Base-by-base conservation (phyloP, 2,329 filamentous ascomycete species). In the Alternaria longipes region DNA sequence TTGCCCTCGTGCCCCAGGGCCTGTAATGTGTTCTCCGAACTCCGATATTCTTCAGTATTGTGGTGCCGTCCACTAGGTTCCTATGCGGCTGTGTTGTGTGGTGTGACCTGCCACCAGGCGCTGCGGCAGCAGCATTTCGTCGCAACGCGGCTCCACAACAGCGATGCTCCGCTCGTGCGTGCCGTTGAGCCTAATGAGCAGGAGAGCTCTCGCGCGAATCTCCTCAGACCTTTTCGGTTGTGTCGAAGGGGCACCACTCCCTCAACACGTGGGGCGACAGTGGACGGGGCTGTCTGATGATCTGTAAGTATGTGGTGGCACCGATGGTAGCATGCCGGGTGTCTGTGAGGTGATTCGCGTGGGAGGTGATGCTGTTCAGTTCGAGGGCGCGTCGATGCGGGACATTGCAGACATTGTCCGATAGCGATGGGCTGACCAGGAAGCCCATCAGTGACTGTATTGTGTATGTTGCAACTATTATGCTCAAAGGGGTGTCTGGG, bases 371-470 rank as follows among this genome's bases (percentile, higher is more conserved):
- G n/a, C 38, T 40, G n/a, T 40, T 20, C n/a, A 40, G 38, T 4
- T 2, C 38, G 38, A 9, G 38, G 30, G 30, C 47, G n/a, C 20
- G 34, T 51, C 20, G 20, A 54, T 50, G 44, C 32, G 38, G 58
- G 54, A 64, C 57, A 50, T 56, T 50, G 50, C 50, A 64, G 56
- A 53, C 58, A 44, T 64, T 64, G 45, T 61, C 50, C 2, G 50
- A 32, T 61, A n/a, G 58, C 22, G 36, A 60, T 58, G 8, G 18
- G 56, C 59, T 54, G 26, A 49, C 52, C 28, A 28, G 56, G 41
- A 63, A 64, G 51, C 60, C 61, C 34, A 63, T 65, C 47, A 55
- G 62, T 65, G 46, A 64, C 57, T 65, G 41, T 62, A 26, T 60
- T 52, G 44, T 62, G 44, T 60, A 40, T 58, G 14, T 63, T 62